phyloP scores from a whole-genome alignment of 139 green algal genomes.

The Auxenochlorella pyrenoidosa region DNA sequence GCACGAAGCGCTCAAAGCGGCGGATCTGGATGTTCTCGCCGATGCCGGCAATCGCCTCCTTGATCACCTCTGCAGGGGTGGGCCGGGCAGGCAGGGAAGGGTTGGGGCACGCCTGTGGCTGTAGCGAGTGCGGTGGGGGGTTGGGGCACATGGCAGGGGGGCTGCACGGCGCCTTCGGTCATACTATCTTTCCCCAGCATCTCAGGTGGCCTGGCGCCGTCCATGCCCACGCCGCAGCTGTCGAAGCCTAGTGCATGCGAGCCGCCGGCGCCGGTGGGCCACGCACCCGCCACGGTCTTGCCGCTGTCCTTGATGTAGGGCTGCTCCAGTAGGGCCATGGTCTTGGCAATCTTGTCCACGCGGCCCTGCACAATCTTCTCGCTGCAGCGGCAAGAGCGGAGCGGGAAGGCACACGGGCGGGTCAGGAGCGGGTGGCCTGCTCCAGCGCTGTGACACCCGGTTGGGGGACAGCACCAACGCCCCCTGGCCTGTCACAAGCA shows the following conservation, averaged over 20 bases:
- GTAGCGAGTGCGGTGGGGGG: too few relatives aligned
- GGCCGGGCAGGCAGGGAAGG: not conserved
- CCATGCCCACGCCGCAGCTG: too few relatives aligned
- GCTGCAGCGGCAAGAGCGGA: conserved; percentile 21
- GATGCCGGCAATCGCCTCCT: conserved; percentile 87
- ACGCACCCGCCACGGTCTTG: conserved; percentile 75
- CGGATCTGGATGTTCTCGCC: conserved; percentile 93
- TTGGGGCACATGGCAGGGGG: too few relatives aligned
- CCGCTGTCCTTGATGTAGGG: conserved; percentile 88
- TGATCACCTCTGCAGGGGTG: conserved; percentile 77
- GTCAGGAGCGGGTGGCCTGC: not conserved
- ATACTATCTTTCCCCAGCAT: too few relatives aligned
- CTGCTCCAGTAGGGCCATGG: conserved; percentile 90
- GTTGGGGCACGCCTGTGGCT: too few relatives aligned
- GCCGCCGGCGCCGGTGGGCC: not conserved
- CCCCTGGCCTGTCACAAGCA: not conserved
- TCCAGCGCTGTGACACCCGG: not conserved
- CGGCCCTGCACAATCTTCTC: conserved; percentile 96
- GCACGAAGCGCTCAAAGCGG: conserved; percentile 84
- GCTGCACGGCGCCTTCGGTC: too few relatives aligned
- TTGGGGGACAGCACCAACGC: too few relatives aligned
- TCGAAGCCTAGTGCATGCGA: too few relatives aligned
- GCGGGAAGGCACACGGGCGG: not conserved
- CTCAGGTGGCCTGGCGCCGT: not conserved
- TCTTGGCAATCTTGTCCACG: conserved; percentile 88